Evolutionary conservation across 345 rosid species (phyloP).

Genomic region (Psidium guajava): DNA sequence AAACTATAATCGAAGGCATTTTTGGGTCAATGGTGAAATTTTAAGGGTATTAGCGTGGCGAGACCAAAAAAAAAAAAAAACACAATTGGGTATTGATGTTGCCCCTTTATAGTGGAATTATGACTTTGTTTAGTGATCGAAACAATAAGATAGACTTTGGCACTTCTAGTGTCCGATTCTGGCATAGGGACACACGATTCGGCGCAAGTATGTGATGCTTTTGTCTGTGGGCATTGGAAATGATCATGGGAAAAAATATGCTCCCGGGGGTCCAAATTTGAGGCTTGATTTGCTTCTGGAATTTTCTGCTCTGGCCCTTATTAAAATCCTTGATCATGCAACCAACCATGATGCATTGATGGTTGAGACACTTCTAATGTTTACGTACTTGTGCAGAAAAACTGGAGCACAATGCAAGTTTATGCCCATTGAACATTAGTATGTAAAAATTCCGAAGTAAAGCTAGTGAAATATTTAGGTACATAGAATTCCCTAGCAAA

Average conservation of each 20-base stretch:
- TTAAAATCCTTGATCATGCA: neutral
- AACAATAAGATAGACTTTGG: no score
- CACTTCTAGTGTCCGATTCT: no score
- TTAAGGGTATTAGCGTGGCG: neutral
- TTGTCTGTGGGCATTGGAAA: conserved; percentile 2
- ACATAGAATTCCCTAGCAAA: no score
- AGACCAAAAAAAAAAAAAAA: neutral
- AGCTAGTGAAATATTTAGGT: no score
- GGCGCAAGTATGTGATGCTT: no score
- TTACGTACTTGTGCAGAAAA: neutral
- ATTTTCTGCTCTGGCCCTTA: neutral
- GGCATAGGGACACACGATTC: no score
- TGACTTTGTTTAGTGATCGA: no score
- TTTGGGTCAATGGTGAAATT: neutral
- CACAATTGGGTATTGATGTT: no score
- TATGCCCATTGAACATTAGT: no score
- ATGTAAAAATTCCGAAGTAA: no score
- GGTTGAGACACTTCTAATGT: neutral
- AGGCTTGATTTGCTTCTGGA: conserved; percentile 53
- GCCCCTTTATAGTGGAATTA: no score
- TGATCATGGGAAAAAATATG: no score
- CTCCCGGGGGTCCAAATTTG: conserved; percentile 79
- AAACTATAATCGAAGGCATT: neutral
- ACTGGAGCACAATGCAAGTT: neutral
- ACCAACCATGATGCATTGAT: neutral